phyloP scores from a whole-genome alignment of 495 filamentous ascomycete species.

The Penicillium fimorum region DNA sequence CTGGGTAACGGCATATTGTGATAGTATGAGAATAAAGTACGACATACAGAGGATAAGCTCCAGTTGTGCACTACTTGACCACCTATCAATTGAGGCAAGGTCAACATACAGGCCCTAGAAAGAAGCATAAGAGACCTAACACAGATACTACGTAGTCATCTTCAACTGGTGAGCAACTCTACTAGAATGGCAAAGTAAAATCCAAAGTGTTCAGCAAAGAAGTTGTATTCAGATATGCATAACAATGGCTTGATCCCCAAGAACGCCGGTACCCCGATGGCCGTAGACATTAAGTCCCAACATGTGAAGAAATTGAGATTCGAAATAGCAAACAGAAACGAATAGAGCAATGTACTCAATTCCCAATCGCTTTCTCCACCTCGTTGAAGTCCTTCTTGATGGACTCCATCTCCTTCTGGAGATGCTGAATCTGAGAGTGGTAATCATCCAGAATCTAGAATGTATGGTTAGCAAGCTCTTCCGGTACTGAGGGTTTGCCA shows the following conservation, averaged over 20 bases:
- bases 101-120: no score
- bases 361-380: constrained; percentile 57
- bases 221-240: constrained; percentile 29
- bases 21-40: no score
- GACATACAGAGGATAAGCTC: no score
- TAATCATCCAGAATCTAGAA: constrained; percentile 84
- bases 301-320: constrained; percentile 15
- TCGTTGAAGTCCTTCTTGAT: constrained; percentile 77
- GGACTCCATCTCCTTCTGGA: constrained; percentile 76
- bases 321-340: constrained; percentile 5
- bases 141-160: background rate
- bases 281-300: constrained; percentile 17
- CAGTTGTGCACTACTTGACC: no score
- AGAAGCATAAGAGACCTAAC: no score
- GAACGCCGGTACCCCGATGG: constrained; percentile 32
- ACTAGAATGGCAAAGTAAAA: background rate
- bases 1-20: no score
- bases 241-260: constrained; percentile 21
- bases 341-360: constrained; percentile 10
- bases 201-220: constrained; percentile 6
- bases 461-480: constrained; percentile 15
- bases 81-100: no score
- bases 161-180: background rate
- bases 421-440: constrained; percentile 78
- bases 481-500: background rate